Base-by-base conservation (phyloP, 176 grass and related monocot genomes). In the Dendrocalamus sinicus region DNA sequence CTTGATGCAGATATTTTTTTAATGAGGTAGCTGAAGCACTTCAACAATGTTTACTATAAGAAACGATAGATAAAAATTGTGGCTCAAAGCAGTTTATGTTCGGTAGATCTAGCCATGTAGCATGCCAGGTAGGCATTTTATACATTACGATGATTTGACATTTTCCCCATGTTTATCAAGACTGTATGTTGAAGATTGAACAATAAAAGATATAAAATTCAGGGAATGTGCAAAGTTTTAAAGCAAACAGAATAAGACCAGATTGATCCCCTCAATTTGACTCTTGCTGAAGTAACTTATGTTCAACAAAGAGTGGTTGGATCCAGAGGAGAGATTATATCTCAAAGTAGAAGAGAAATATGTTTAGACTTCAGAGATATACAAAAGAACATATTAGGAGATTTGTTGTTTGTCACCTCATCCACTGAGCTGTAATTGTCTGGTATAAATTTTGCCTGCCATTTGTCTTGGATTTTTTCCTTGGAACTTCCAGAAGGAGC, bases 341-440 rank as follows among this genome's bases (percentile, higher is more conserved):
- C 12, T 41, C 22, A 64, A 43, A 40, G 19, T 52, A 23, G 30
- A 30, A 65, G 30, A 43, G 13, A 28, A 72, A 53, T 26, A 52
- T 78, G 19, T 60, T 35, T 28, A 62, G 22, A 63, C 44, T 73
- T 80, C 1, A 78, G 45, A 77, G 9, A 76, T 4, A 39, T 53
- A 44, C 30, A 10, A 7, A 77, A 62, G 5, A 58, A 51, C 16
- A 72, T 17, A 80, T 48, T 30, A 75, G n/a, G 67, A 78, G 2
- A 16, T 45, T 35, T 67, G 41, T 76, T 78, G 79, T 1, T 35
- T 55, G 44, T 91, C 45, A 98, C 96, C 93, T 94, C 88, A 83
- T 98, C 91, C 6, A 98, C 88, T 0, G 96, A 94, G 81, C 73
- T 89, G 62, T 92, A 98, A 72, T 84, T 98, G 86, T 98, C 96